phyloP scores from a whole-genome alignment of 1,139 yeast species.

The Saccharomyces hybrid region DNA sequence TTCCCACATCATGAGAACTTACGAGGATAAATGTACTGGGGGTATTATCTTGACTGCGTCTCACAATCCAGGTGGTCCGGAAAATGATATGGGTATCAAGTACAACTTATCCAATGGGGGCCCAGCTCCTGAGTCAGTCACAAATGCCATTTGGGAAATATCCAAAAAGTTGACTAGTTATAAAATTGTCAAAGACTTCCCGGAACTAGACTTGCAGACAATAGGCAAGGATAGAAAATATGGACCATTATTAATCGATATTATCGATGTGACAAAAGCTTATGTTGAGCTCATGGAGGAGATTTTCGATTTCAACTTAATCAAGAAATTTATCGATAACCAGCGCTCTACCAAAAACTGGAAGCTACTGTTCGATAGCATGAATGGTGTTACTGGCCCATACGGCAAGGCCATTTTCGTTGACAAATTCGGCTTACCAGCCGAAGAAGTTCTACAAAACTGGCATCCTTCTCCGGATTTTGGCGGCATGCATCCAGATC shows the following conservation, averaged over 20 bases:
- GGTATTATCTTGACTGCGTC: slow-evolving; percentile 95
- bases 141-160: slow-evolving; percentile 72
- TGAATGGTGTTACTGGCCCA: slow-evolving; percentile 96
- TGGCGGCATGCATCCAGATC: slow-evolving; percentile 98
- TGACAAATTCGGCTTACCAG: slow-evolving; percentile 73
- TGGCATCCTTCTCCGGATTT: slow-evolving; percentile 76
- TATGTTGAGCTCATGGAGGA: slow-evolving; percentile 75
- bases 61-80: slow-evolving; percentile 97
- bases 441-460: slow-evolving; percentile 61
- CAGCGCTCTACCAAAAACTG: slow-evolving; percentile 46
- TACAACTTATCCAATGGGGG: slow-evolving; percentile 94
- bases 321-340: slow-evolving; percentile 55
- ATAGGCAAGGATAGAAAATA: slow-evolving; percentile 43
- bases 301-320: slow-evolving; percentile 81
- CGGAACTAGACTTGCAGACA: slow-evolving; percentile 49
- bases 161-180: slow-evolving; percentile 54
- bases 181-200: slow-evolving; percentile 48
- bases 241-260: slow-evolving; percentile 57
- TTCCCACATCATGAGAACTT: slow-evolving; percentile 77
- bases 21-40: slow-evolving; percentile 60
- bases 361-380: slow-evolving; percentile 75
- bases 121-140: slow-evolving; percentile 96
- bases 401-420: slow-evolving; percentile 80
- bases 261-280: slow-evolving; percentile 74
- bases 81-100: slow-evolving; percentile 88